These are phyloP conservation scores for Apiospora hydei DNA, from an alignment of 2,329 filamentous ascomycete genomes.

Conservation along the genomic window DNA sequence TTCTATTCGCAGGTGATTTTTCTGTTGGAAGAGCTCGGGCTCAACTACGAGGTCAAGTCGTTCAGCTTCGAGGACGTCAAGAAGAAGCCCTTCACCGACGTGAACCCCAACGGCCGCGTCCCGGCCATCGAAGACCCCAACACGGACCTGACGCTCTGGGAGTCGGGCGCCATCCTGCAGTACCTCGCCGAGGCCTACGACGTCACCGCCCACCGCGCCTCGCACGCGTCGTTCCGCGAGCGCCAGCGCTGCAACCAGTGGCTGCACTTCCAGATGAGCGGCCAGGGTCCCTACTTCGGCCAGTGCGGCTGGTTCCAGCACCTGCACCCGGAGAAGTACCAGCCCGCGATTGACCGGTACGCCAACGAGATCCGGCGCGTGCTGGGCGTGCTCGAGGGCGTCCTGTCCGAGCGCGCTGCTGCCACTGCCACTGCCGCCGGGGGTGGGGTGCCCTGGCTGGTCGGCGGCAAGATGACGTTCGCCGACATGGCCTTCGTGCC, in stretches of 20 bases:
- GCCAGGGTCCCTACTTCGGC: conserved; percentile 58
- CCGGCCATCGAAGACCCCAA: conserved; percentile 27
- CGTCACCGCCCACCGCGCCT: conserved; percentile 25
- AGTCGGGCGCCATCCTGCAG: conserved; percentile 26
- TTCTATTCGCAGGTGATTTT: conserved; percentile 36
- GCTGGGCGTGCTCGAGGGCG: conserved; percentile 50
- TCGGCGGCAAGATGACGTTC: conserved; percentile 32
- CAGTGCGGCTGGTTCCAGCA: conserved; percentile 47
- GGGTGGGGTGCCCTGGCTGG: conserved; percentile 28
- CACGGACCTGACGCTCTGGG: conserved; percentile 27
- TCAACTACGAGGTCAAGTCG: conserved; percentile 37
- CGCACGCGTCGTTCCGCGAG: conserved; percentile 27
- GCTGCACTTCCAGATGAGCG: conserved; percentile 52
- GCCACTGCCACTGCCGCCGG: conserved; percentile 14
- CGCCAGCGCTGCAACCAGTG: conserved; percentile 51
- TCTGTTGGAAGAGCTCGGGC: conserved; percentile 39
- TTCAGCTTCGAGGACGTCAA: conserved; percentile 38
- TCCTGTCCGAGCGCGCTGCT: conserved; percentile 39
- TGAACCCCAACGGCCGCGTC: conserved; percentile 29
- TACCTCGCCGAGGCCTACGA: conserved; percentile 43
- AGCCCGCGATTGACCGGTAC: conserved; percentile 52
- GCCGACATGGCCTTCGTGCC: conserved; percentile 32
- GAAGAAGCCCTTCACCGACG: conserved; percentile 38
- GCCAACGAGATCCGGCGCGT: conserved; percentile 52
- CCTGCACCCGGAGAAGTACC: conserved; percentile 50